Base-by-base conservation (phyloP, 2,329 filamentous ascomycete species). In the Canariomyces notabilis region DNA sequence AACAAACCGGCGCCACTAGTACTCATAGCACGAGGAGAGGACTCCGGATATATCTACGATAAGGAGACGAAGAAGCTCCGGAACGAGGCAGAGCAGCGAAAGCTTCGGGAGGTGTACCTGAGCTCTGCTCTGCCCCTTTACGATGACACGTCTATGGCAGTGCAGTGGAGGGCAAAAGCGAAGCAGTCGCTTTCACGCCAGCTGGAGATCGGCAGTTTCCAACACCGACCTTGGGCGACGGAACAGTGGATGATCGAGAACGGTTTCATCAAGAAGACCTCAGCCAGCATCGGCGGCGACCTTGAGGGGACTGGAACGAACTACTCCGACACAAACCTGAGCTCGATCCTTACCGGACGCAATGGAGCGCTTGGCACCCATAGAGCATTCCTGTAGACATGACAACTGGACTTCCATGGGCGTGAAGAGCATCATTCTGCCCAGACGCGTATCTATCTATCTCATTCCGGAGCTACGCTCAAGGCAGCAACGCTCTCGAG, bases 171-270 rank as follows among this genome's bases (percentile, higher is more conserved):
- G 8, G 32, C 44, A 23, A 44, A 40, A 18, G 29, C 34, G 19
- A 50, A 50, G 20, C 40, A 34, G 22, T 44, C 37, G 1, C 19
- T 50, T 14, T 31, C 44, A 6, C 46, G 44, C 33, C 48, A 50
- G 41, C 33, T 50, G 16, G 48, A 50, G 18, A 41, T 50, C n/a
- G 43, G 35, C 1, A 34, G 19, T 1, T 50, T 50, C 18, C 44
- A 50, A 37, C 48, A 42, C 16, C 36, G 48, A 3, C 48, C 48
- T n/a, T 50, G 48, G 48, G 46, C 44, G 40, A 50, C 48, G 1
- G 48, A 44, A 5, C 20, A 15, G 2, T 50, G 48, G 44, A 20
- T 50, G 12, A 44, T 20, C 2, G 48, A 47, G 23, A 50, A 47
- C 19, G 37, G 41, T 1, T 46, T 8, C 19, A 8, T 12, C n/a